Evolutionary conservation across 2,329 filamentous ascomycete genomes (phyloP).

Genomic region (Fusarium sp.): DNA sequence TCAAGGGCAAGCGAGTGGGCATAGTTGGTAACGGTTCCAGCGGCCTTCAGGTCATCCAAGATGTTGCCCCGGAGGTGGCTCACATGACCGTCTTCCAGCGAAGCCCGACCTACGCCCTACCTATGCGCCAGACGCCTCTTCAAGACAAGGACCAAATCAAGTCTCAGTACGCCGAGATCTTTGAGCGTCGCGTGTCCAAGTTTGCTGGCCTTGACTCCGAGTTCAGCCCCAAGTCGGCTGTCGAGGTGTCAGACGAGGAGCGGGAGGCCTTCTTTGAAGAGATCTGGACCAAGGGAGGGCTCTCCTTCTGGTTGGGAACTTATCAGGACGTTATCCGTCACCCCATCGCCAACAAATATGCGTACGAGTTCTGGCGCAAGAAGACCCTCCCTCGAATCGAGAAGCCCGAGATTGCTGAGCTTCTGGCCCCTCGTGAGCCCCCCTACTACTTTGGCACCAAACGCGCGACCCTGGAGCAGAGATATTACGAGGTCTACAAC

Average conservation of each 20-base stretch:
- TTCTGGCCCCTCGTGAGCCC: constrained; percentile 1
- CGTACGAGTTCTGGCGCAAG: constrained; percentile 3
- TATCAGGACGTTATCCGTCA: not conserved
- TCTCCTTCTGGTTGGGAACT: not conserved
- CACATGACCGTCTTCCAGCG: not conserved
- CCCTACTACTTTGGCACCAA: constrained; percentile 12
- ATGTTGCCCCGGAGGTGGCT: not conserved
- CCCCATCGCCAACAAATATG: not conserved
- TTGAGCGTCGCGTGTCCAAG: not conserved
- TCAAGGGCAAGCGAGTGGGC: not conserved
- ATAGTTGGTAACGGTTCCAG: not conserved
- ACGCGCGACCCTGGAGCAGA: not conserved
- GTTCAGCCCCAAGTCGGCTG: not conserved
- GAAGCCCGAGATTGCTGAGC: not conserved
- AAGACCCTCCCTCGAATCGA: not conserved
- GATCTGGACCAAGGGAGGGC: not conserved
- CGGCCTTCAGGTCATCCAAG: not conserved
- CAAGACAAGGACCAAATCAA: not conserved
- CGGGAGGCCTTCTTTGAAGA: not conserved
- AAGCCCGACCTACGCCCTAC: not conserved
- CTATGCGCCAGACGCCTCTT: not conserved
- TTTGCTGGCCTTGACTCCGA: not conserved
- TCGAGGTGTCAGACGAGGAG: not conserved
- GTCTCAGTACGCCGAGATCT: not conserved
- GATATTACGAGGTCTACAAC: constrained; percentile 8